Conservation (phyloP, 345 rosid genomes). For the Sonneratia caseolaris region DNA sequence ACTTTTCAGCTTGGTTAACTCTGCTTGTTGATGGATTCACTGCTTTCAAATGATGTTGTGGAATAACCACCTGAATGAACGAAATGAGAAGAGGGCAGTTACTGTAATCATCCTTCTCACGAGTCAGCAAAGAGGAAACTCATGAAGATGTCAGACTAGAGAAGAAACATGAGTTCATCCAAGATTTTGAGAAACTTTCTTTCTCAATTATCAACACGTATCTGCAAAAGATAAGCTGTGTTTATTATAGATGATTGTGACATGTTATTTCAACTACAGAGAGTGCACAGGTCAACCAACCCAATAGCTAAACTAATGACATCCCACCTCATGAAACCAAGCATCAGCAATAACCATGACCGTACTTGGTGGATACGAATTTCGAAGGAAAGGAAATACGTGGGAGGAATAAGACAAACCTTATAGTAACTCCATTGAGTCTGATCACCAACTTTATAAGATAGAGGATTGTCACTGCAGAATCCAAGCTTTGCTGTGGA, state of each 20-base stretch:
- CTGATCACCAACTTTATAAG: conserved; percentile 62
- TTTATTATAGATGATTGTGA: neutral
- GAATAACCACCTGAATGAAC: conserved; percentile 52
- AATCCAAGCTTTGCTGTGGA: conserved; percentile 75
- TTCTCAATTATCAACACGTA: too few species aligned
- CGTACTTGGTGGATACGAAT: neutral
- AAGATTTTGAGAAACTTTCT: neutral
- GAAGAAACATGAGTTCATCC: neutral
- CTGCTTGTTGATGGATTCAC: conserved; percentile 77
- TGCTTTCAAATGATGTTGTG: conserved; percentile 57
- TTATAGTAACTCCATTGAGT: conserved; percentile 81
- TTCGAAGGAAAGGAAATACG: neutral
- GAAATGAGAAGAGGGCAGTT: neutral
- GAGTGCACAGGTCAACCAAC: neutral
- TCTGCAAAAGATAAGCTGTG: neutral
- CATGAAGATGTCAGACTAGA: neutral
- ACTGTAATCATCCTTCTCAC: neutral
- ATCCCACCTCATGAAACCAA: neutral
- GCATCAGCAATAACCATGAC: neutral
- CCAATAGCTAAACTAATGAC: neutral
- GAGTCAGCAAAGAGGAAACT: neutral
- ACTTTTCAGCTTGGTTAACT: conserved; percentile 61
- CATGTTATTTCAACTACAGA: neutral
- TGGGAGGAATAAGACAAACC: conserved; percentile 28
- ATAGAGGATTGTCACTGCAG: conserved; percentile 75